Conservation (phyloP, 148 eudicot species). For the Tetragonia tetragonoides region DNA sequence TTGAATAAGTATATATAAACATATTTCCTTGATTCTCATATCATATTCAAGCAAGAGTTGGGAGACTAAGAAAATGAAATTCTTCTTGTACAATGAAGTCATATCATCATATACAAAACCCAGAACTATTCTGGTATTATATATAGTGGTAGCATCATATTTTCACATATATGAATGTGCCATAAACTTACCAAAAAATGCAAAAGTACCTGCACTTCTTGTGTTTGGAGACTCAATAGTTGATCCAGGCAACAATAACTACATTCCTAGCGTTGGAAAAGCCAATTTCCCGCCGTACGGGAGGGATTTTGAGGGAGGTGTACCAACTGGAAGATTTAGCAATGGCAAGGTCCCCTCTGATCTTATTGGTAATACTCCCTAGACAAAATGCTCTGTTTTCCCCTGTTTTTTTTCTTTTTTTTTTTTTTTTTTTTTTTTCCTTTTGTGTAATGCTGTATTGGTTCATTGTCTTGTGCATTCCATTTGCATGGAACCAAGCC, state of each 20-base stretch:
- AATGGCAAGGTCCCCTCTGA: constrained; percentile 38
- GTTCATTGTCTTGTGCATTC: background rate
- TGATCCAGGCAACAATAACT: constrained; percentile 73
- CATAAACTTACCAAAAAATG: constrained; percentile 2
- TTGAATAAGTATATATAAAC: no score
- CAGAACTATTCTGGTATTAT: constrained; percentile 9
- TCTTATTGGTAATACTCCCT: constrained; percentile 20
- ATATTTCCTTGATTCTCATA: background rate
- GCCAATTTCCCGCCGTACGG: constrained; percentile 68
- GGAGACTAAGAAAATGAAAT: constrained; percentile 10
- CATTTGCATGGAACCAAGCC: background rate
- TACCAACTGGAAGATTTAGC: constrained; percentile 38
- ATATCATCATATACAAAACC: constrained; percentile 6
- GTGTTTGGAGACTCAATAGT: constrained; percentile 84
- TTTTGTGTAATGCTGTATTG: background rate
- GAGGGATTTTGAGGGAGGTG: constrained; percentile 23
- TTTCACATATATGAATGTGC: constrained; percentile 8
- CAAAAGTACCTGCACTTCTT: constrained; percentile 48
- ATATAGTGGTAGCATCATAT: constrained; percentile 7
- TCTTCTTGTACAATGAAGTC: background rate
- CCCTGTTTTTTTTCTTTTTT: background rate
- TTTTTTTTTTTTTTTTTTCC: background rate
- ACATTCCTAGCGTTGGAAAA: constrained; percentile 42
- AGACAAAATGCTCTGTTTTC: background rate
- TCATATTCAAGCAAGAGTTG: no score